Base-by-base conservation (phyloP, 78 protist genomes). In the Dictyostelium brefeldianum region DNA sequence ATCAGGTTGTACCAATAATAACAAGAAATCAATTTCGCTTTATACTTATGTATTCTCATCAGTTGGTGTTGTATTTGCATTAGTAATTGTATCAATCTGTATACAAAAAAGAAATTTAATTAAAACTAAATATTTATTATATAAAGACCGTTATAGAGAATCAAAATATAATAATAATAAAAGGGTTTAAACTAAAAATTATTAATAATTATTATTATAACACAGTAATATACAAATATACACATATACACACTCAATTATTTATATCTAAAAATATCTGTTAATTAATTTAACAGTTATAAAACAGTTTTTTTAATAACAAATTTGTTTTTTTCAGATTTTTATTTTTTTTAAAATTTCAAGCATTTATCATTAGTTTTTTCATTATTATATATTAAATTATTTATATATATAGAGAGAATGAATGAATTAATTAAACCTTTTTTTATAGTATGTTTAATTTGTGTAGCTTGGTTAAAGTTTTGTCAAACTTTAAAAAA, bases 91-190 rank as follows among this genome's bases (percentile, higher is more conserved):
- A 25, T 27, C 43, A 27, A 15, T 67, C 5, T 20, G 10, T 5
- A 67, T 67, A 12, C 47, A 31, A 67, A 67, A 67, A 27, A 67
- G 75, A 18, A 43, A 67, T 31, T 27, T 27, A 31, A 67, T 67
- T 15, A 67, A 67, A 67, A 67, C 75, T 27, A 67, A 67, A 67
- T 67, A 67, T 29, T 14, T 67, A 31, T 41, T 29, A 15, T 67
- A 43, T 41, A 67, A 31, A 67, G 75, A 67, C 31, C 18, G 75
- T 12, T 27, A 43, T 6, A 67, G 75, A 31, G 75, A 67, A 67
- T 67, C 36, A 67, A 67, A 31, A 67, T 67, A 67, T 67, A 67
- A 62, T 22, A 62, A 62, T 62, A 62, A 25, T 62, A 62, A 62
- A 22, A 62, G 29, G 43, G 43, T 36, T 36, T 36, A 36, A 36